A percentile compares a stretch with the other conserved stretches of the same genome.
Evolutionary conservation across 106 monocot species (phyloP).

Genomic region (Triglochin maritima): DNA sequence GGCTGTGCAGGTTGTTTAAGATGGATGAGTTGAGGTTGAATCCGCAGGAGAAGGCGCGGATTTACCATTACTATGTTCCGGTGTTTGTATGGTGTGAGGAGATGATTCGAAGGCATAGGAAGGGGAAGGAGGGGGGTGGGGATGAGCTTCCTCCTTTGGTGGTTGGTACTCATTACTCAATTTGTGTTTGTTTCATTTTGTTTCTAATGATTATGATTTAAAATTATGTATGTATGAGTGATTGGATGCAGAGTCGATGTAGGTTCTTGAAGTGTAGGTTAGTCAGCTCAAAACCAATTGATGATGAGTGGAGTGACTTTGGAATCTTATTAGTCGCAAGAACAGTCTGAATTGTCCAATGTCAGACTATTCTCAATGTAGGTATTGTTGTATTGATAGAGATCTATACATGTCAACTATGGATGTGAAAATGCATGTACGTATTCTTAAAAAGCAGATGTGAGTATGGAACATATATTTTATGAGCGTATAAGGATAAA

Average conservation of each 20-base stretch:
- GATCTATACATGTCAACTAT: no score
- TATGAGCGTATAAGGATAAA: no score
- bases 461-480: no score
- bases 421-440: no score
- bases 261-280: no score
- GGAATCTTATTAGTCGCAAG: neutral
- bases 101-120: conserved; percentile 39
- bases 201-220: neutral
- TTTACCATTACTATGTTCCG: conserved; percentile 88
- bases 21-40: conserved; percentile 50
- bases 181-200: neutral
- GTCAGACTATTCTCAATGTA: neutral
- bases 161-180: conserved; percentile 25
- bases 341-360: neutral
- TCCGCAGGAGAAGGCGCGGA: conserved; percentile 55
- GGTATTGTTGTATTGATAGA: no score
- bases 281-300: no score
- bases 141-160: conserved; percentile 73
- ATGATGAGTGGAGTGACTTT: no score
- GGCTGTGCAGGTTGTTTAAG: conserved; percentile 53
- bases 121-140: conserved; percentile 34
- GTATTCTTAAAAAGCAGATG: no score
- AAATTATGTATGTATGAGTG: no score
- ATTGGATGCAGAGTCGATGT: no score
- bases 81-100: conserved; percentile 95